A percentile compares a stretch with the other conserved stretches of the same genome.
Conservation (phyloP, 495 filamentous ascomycete genomes). For the Aspergillus ellipticus region DNA sequence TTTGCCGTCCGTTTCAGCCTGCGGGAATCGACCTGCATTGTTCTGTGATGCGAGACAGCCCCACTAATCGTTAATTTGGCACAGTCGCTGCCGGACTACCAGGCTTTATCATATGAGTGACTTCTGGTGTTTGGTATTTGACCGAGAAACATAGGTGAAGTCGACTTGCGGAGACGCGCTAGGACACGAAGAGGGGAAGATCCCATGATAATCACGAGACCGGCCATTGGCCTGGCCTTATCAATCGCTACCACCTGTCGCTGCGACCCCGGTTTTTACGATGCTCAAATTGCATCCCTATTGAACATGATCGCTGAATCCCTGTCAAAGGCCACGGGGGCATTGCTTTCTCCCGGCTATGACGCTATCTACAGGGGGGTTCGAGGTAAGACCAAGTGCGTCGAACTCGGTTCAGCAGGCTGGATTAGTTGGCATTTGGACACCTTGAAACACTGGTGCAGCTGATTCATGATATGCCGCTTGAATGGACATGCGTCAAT, state of each 20-base stretch:
- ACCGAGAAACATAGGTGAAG: neutral
- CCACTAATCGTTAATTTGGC: neutral
- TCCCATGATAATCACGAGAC: neutral
- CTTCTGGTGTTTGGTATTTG: neutral
- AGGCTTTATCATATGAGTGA: neutral
- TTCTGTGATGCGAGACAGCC: neutral
- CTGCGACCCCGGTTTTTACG: neutral
- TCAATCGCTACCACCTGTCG: neutral
- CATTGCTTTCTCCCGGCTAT: neutral
- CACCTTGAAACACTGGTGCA: too few relatives aligned
- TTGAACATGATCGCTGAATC: too few relatives aligned
- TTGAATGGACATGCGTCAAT: too few relatives aligned
- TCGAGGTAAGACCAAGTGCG: neutral
- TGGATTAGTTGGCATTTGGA: too few relatives aligned
- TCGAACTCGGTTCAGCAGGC: too few relatives aligned
- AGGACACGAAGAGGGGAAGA: neutral
- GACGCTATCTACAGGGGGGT: neutral
- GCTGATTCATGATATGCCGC: too few relatives aligned
- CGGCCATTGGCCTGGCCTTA: neutral
- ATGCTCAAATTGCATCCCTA: neutral
- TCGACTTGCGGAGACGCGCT: too few relatives aligned
- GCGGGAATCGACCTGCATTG: slow-evolving; percentile 4
- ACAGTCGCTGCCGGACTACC: neutral
- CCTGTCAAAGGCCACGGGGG: neutral
- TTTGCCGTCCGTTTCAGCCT: slow-evolving; percentile 15